Evolutionary conservation across 2,329 filamentous ascomycete species (phyloP).

Genomic region (Corniculantispora saksenae): DNA sequence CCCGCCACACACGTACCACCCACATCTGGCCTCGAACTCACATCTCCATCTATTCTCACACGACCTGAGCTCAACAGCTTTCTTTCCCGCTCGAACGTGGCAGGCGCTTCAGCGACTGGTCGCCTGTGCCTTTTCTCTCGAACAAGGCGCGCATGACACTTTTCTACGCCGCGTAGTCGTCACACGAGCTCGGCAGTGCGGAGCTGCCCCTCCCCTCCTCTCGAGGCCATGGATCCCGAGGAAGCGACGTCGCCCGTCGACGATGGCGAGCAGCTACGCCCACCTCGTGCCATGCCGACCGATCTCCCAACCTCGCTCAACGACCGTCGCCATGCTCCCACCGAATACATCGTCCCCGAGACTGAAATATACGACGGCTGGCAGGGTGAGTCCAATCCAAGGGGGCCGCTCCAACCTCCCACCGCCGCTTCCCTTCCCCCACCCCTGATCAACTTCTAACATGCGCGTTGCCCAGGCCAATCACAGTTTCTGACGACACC

Average conservation of each 20-base stretch:
- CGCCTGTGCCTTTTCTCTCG: background rate
- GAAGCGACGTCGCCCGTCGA: slow-evolving; percentile 46
- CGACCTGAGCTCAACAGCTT: slow-evolving; percentile 1
- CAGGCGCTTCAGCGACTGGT: background rate
- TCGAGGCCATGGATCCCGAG: slow-evolving; percentile 58
- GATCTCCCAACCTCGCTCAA: slow-evolving; percentile 92
- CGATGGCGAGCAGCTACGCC: slow-evolving; percentile 35
- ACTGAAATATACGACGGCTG: slow-evolving; percentile 99
- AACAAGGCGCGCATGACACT: slow-evolving; percentile 9
- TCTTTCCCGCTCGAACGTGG: background rate
- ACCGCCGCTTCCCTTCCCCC: slow-evolving; percentile 5
- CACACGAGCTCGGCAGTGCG: slow-evolving; percentile 37
- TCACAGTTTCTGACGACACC: slow-evolving; percentile 92
- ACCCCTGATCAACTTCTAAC: slow-evolving; percentile 28
- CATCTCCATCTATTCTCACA: slow-evolving; percentile 15
- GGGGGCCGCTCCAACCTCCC: slow-evolving; percentile 11
- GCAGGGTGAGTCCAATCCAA: slow-evolving; percentile 66
- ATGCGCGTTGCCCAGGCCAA: slow-evolving; percentile 63
- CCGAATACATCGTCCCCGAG: slow-evolving; percentile 67
- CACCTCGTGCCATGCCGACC: slow-evolving; percentile 62
- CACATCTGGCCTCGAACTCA: background rate
- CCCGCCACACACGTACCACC: slow-evolving; percentile 15
- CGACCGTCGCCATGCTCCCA: slow-evolving; percentile 72
- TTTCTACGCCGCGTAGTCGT: slow-evolving; percentile 20
- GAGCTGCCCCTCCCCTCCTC: slow-evolving; percentile 38